Conservation (phyloP, 495 filamentous ascomycete species). For the Penicillium ochrochloron region DNA sequence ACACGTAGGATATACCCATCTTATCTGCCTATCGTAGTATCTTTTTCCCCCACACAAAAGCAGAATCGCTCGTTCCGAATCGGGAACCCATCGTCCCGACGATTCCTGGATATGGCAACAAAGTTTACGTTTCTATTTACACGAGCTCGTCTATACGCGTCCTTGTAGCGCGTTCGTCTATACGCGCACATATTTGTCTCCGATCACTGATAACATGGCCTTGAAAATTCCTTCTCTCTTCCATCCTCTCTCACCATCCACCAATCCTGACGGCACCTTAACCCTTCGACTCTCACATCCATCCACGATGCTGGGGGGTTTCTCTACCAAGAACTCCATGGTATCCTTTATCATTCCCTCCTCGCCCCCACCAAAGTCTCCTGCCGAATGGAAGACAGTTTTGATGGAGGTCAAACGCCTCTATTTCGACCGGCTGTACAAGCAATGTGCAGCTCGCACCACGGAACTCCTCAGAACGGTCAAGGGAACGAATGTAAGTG, state of each 20-base stretch:
- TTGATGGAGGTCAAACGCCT: conserved; percentile 42
- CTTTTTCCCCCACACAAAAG: background rate
- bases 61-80: too few species aligned
- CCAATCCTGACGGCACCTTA: background rate
- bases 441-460: conserved; percentile 47
- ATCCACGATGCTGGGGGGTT: conserved; percentile 26
- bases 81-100: too few species aligned
- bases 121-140: background rate
- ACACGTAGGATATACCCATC: too few species aligned
- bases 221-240: background rate
- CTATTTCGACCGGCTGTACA: conserved; percentile 48
- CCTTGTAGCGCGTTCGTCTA: background rate
- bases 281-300: background rate
- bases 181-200: background rate
- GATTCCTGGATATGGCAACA: background rate
- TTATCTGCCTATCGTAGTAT: background rate
- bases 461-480: conserved; percentile 34
- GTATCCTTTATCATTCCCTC: conserved; percentile 26
- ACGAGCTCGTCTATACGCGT: background rate
- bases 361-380: conserved; percentile 20
- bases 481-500: conserved; percentile 36
- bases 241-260: background rate
- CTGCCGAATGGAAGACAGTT: conserved; percentile 39
- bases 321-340: conserved; percentile 24
- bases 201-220: background rate